Evolutionary conservation across 768 basidiomycete genomes (phyloP).

Genomic region (Suillus hirtellus): DNA sequence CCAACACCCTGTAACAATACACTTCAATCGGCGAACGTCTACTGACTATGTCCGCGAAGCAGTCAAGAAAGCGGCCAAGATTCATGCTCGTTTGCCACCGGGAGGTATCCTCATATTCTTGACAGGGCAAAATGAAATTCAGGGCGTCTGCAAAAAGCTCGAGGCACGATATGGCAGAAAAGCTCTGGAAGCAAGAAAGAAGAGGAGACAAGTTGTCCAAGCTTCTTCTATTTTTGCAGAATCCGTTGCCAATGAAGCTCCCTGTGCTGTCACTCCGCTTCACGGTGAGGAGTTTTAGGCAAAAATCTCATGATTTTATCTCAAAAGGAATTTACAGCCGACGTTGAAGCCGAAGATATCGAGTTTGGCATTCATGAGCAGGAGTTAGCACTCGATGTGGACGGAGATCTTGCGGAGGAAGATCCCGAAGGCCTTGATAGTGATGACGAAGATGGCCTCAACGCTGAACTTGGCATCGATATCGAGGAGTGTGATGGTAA

Average conservation of each 20-base stretch:
- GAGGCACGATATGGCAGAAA: conserved; percentile 75
- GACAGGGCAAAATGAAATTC: conserved; percentile 96
- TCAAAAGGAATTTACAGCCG: conserved; percentile 42
- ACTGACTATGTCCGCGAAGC: conserved; percentile 91
- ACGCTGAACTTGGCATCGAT: conserved; percentile 58
- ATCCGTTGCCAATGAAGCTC: conserved; percentile 15
- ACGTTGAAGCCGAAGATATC: conserved; percentile 79
- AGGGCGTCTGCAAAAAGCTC: conserved; percentile 77
- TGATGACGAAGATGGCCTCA: conserved; percentile 58
- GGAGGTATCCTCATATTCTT: conserved; percentile 94
- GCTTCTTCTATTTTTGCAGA: conserved; percentile 31
- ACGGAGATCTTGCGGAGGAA: conserved; percentile 55
- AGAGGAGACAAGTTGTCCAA: conserved; percentile 30
- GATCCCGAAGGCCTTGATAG: conserved; percentile 78
- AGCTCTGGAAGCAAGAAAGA: conserved; percentile 56
- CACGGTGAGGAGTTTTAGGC: conserved; percentile 16
- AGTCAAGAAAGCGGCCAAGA: conserved; percentile 86
- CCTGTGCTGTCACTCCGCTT: conserved; percentile 20
- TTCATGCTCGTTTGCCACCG: conserved; percentile 87
- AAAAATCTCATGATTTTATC: neutral
- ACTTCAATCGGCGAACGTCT: conserved; percentile 85
- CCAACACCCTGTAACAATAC: conserved; percentile 92
- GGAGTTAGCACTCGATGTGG: conserved; percentile 69
- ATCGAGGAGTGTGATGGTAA: conserved; percentile 68
- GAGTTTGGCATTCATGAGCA: conserved; percentile 58